A percentile compares a stretch with the other conserved stretches of the same genome.
Conservation (phyloP, 257 asterid species). For the Jacaranda copaia region DNA sequence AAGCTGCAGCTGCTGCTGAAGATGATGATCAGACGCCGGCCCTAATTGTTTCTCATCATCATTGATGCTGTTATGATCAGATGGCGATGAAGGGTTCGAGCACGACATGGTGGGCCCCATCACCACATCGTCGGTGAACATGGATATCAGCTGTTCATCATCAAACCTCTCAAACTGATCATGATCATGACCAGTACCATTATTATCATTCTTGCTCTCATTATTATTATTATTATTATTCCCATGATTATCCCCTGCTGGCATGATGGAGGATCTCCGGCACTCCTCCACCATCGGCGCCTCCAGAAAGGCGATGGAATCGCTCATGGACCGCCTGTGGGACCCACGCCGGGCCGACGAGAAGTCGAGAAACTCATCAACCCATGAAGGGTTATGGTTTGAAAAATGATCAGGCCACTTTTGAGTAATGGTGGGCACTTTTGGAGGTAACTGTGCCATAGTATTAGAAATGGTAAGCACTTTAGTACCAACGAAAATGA, state of each 20-base stretch:
- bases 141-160: constrained; percentile 88
- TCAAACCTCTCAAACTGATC: constrained; percentile 72
- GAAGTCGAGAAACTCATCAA: constrained; percentile 85
- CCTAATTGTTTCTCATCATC: constrained; percentile 47
- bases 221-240: not conserved
- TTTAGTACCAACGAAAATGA: not conserved
- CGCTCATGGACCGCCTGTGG: constrained; percentile 86
- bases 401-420: constrained; percentile 64
- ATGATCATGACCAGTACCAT: not conserved
- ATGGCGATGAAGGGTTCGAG: constrained; percentile 79
- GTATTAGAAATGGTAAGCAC: not conserved
- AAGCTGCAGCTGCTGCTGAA: constrained; percentile 27
- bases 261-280: constrained; percentile 47
- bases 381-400: constrained; percentile 58
- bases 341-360: constrained; percentile 70
- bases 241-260: not conserved
- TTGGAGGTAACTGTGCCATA: constrained; percentile 94
- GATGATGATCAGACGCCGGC: constrained; percentile 27
- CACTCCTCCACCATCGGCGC: constrained; percentile 74
- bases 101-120: constrained; percentile 55
- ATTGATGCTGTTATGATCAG: constrained; percentile 75
- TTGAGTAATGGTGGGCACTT: constrained; percentile 65
- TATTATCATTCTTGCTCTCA: not conserved
- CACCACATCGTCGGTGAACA: constrained; percentile 65
- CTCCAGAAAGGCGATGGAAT: constrained; percentile 79